Evolutionary conservation across 768 basidiomycete genomes (phyloP).

Genomic region (Sarcomyxa edulis): DNA sequence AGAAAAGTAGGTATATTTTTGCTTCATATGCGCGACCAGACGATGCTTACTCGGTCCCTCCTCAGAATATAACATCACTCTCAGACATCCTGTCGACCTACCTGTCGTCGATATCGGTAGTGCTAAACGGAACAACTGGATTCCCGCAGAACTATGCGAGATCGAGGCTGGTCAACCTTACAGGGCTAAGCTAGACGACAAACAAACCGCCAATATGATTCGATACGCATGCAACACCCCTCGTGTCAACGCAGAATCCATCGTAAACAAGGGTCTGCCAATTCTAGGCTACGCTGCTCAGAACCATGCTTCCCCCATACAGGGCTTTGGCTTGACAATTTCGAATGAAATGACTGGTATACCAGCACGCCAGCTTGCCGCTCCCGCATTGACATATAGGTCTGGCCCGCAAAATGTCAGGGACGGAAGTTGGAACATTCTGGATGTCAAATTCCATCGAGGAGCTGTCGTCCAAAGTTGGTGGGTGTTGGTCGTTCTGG

Average conservation of each 20-base stretch:
- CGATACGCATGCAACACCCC: conserved; percentile 62
- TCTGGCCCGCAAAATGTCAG: conserved; percentile 36
- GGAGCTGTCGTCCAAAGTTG: conserved; percentile 50
- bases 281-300: conserved; percentile 41
- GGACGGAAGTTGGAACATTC: conserved; percentile 75
- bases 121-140: conserved; percentile 23
- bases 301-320: conserved; percentile 25
- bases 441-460: conserved; percentile 61
- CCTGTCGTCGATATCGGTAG: conserved; percentile 47
- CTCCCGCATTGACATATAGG: conserved; percentile 55
- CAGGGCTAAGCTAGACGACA: conserved; percentile 53
- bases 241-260: conserved; percentile 47
- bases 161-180: conserved; percentile 57
- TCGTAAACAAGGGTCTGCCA: conserved; percentile 54
- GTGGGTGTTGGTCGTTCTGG: conserved; percentile 64
- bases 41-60: not conserved
- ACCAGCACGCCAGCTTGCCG: conserved; percentile 58
- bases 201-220: conserved; percentile 69
- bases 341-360: conserved; percentile 53
- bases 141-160: conserved; percentile 71
- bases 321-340: conserved; percentile 57
- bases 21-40: not conserved
- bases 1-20: conserved; percentile 40
- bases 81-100: conserved; percentile 41
- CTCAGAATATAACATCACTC: conserved; percentile 51